Evolutionary conservation across 2,329 filamentous ascomycete species (phyloP), one percentile per base, ranked within the genome.

Genomic region (Verticillium isaacii): DNA sequence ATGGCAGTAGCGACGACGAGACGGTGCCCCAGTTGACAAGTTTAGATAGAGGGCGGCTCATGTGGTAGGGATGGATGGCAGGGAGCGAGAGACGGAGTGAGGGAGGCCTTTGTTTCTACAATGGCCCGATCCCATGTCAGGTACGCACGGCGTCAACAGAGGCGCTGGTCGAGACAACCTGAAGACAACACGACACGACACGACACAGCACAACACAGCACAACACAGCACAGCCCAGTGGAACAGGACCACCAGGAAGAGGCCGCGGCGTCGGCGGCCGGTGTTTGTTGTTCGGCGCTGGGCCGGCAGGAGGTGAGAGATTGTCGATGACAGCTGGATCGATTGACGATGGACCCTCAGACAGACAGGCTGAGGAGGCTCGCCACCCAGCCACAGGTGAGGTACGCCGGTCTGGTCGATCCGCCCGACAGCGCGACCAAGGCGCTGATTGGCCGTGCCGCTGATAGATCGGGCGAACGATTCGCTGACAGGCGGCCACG

Each of bases 401-500:
- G 29, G 29, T 29, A n/a, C 23, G 23, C 45, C 9, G n/a, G 41
- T 36, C 8, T 14, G 9, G 8, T 23, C 41, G 7, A 50, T n/a
- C 23, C 41, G 41, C 19, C 34, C n/a, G n/a, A n/a, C 41, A 50
- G n/a, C 17, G 25, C n/a, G 6, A 3, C 8, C 4, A 3, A 12
- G n/a, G 41, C n/a, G 19, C 45, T 50, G n/a, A 50, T 50, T 50
- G 45, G 45, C n/a, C 45, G 8, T 5, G 12, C n/a, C n/a, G 9
- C 11, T 12, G 8, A 50, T 11, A 25, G 45, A 50, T 25, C 45
- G 19, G 57, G 57, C n/a, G 41, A 23, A 52, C 41, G 58, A 60
- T 60, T 60, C 59, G 59, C 59, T 60, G 59, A 50, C 50, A 56
- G 59, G 52, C 25, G 34, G 52, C 59, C 59, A 56, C 59, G 50